Base-by-base conservation (phyloP, 176 grass and related monocot species). In the Melocanna baccifera region DNA sequence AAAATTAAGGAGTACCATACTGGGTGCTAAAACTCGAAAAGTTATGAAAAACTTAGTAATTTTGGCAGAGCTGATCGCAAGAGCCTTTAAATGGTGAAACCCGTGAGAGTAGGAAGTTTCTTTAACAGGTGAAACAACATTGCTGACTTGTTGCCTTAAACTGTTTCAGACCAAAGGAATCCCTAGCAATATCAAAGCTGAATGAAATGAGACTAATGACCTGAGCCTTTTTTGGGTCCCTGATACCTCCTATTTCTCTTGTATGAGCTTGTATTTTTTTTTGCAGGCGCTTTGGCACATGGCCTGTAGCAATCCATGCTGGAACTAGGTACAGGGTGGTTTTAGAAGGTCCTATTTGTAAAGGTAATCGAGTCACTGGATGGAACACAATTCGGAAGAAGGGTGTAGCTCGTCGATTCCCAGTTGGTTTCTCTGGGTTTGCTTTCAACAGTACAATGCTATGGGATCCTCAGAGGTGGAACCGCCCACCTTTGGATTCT, bases 391-490 rank as follows among this genome's bases (percentile, higher is more conserved):
- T 76, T 76, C 88, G 75, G 62, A 88, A 80, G 78, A 94, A 87
- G 55, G 71, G 85, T 56, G 6, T 20, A 48, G 59, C 62, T 73
- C 86, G 88, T 69, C 91, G 92, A 79, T 94, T 94, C 48, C 94
- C 87, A 62, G 74, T 88, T 68, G 85, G 86, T 63, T 90, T 94
- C 67, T 78, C 94, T 80, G 92, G 88, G 14, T 90, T 97, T 81
- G 94, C 94, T 78, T 97, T 94, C 79, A 94, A 97, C 85, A 94
- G 90, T 56, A 94, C 94, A 77, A 78, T 97, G 79, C 69, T 97
- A n/a, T 97, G 94, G 94, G 92, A 97, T 53, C 91, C 94, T 56
- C 87, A 89, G 65, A 92, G 87, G 71, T 97, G 92, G 80, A 85
- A 92, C 69, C 94, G 90, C 37, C 86, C 87, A 43, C 85, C 92